A percentile compares a stretch with the other conserved stretches of the same genome.
Conservation (phyloP, 106 monocot genomes). For the Dendrobium nobile region DNA sequence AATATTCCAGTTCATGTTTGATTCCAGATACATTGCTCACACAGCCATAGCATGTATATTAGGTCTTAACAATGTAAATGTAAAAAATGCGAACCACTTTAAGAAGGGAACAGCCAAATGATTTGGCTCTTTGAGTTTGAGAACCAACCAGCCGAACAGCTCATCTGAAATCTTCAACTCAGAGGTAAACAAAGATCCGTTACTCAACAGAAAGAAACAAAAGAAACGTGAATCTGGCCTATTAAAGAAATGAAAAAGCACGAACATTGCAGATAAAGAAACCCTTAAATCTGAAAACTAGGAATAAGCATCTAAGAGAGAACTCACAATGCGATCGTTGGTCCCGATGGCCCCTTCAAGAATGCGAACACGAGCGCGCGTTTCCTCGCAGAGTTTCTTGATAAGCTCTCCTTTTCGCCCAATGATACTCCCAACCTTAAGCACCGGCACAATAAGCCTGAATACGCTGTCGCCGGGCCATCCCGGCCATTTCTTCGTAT, state of each 20-base stretch:
- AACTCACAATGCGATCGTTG: conserved; percentile 73
- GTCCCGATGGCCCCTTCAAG: conserved; percentile 63
- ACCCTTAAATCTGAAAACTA: not conserved
- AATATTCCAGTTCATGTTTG: not conserved
- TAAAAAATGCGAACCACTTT: not conserved
- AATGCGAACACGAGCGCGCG: conserved; percentile 57
- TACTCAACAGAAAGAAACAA: not conserved
- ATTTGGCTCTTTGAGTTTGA: not conserved
- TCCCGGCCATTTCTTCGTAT: conserved; percentile 75
- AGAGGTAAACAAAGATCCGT: not conserved
- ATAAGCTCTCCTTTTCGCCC: conserved; percentile 81
- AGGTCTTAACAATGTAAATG: not conserved
- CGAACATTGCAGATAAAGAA: not conserved
- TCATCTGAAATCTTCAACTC: not conserved
- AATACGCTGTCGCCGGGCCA: conserved; percentile 87
- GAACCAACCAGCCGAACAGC: not conserved
- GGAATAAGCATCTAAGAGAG: not conserved
- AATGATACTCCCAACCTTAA: conserved; percentile 79
- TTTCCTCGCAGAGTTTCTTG: conserved; percentile 88
- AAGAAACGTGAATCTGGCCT: not conserved
- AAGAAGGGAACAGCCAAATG: not conserved
- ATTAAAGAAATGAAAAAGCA: not conserved
- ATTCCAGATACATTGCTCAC: not conserved
- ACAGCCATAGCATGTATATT: not conserved
- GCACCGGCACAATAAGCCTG: conserved; percentile 66